Evolutionary conservation across 768 basidiomycete species (phyloP).

Genomic region (Tephrocybe rancida): DNA sequence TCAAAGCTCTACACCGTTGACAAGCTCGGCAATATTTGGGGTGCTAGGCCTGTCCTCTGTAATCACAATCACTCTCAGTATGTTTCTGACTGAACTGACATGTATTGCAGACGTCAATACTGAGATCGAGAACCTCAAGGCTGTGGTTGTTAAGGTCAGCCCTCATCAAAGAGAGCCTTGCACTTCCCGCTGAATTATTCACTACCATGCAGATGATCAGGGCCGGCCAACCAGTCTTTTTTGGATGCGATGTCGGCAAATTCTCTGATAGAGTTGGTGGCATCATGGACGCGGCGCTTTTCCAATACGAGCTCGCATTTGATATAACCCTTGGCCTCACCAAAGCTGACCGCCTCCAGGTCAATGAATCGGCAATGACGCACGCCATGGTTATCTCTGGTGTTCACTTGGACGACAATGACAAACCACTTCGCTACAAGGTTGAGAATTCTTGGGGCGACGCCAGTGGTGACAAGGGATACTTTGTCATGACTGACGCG

Average conservation of each 20-base stretch:
- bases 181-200: not conserved
- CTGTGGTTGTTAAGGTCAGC: constrained; percentile 69
- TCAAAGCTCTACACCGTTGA: constrained; percentile 88
- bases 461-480: constrained; percentile 77
- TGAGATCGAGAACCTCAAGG: constrained; percentile 78
- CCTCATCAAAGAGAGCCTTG: not conserved
- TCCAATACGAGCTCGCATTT: constrained; percentile 88
- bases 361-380: constrained; percentile 89
- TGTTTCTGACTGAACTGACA: not conserved
- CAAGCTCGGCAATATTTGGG: constrained; percentile 92
- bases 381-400: constrained; percentile 96
- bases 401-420: constrained; percentile 79
- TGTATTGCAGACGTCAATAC: constrained; percentile 80
- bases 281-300: constrained; percentile 86
- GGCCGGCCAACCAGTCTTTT: constrained; percentile 89
- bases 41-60: constrained; percentile 85
- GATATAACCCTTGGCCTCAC: constrained; percentile 77
- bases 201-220: constrained; percentile 60
- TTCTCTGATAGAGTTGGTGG: constrained; percentile 71
- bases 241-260: constrained; percentile 95
- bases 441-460: constrained; percentile 97
- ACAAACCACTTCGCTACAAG: constrained; percentile 87
- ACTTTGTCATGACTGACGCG: constrained; percentile 86
- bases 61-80: constrained; percentile 25
- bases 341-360: constrained; percentile 84